Evolutionary conservation across 2,329 filamentous ascomycete species (phyloP), one percentile per base, ranked within the genome.

Genomic region (Cordyceps tenuipes): DNA sequence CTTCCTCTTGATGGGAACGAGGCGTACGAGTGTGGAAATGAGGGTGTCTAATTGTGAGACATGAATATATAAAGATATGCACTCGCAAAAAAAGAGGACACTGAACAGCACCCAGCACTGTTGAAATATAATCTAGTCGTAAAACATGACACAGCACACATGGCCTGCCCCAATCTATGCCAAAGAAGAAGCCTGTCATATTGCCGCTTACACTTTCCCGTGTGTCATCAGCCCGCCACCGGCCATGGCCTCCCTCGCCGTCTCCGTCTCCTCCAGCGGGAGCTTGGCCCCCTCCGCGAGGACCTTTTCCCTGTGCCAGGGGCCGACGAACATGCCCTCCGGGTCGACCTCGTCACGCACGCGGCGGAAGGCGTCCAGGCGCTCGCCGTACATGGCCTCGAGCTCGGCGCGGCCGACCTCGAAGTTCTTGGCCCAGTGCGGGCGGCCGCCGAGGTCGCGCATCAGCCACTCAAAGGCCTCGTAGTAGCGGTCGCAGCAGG

Each of bases 351-450:
- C 79, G 62, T 87, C 79, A 57, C 91, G 81, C 7, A 95, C 79
- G 31, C 79, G 75, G 46, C 88, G 77, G 82, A 88, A 96, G 51
- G 82, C 75, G 19, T 79, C 74, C 61, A 95, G 77, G 52, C 86
- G 76, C n/a, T 79, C 72, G 46, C 87, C 87, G 70, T 94, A 95
- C 71, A 90, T 84, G 1, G 72, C 71, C 61, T 83, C 80, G 48
- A 96, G 79, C 34, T 89, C 84, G 0, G 76, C 68, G 12, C 82
- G 79, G 4, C 82, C 79, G 9, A 81, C 79, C 51, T 79, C 77
- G 72, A 95, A 96, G 71, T 96, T 96, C 80, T 96, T 96, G 8
- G 91, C 91, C 90, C 91, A 96, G 73, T 96, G 91, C 19, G 91
- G 91, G 50, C 83, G 83, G 9, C 88, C 91, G 57, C 88, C 89